These are phyloP conservation scores for Daldinia sp. DNA, from an alignment of 2,329 filamentous ascomycete species.

Conservation along the genomic window DNA sequence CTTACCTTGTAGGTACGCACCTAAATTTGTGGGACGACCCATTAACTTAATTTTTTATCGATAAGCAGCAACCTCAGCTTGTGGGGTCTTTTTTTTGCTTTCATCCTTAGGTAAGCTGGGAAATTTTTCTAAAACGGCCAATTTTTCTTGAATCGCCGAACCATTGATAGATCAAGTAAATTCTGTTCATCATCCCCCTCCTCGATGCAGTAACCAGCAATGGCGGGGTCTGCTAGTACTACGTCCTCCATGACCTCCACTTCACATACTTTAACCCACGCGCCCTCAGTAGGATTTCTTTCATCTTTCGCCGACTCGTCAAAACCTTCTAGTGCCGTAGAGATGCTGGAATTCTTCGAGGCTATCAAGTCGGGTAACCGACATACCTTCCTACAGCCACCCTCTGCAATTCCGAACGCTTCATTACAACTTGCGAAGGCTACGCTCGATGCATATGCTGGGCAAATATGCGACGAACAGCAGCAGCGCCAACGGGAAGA, in stretches of 20 bases:
- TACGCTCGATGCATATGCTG: slow-evolving; percentile 82
- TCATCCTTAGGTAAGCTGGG: slow-evolving; percentile 42
- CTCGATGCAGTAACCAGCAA: slow-evolving; percentile 39
- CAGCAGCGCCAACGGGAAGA: slow-evolving; percentile 73
- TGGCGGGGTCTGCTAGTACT: slow-evolving; percentile 59
- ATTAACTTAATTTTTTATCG: slow-evolving; percentile 29
- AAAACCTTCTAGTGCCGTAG: slow-evolving; percentile 52
- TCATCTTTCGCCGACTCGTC: slow-evolving; percentile 53
- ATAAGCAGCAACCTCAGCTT: slow-evolving; percentile 23
- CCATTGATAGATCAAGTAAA: slow-evolving; percentile 14
- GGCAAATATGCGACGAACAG: slow-evolving; percentile 79
- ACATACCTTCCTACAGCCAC: slow-evolving; percentile 82
- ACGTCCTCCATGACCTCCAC: slow-evolving; percentile 73
- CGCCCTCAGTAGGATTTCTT: slow-evolving; percentile 58
- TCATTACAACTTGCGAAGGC: slow-evolving; percentile 82
- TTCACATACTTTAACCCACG: slow-evolving; percentile 71
- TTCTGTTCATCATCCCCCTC: slow-evolving; percentile 15
- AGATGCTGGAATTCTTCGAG: slow-evolving; percentile 65
- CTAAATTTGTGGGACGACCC: slow-evolving; percentile 16
- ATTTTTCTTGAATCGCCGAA: slow-evolving; percentile 28
- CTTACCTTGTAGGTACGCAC: background rate
- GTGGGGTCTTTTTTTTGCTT: slow-evolving; percentile 25
- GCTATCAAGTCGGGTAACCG: slow-evolving; percentile 70
- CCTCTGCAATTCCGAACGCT: slow-evolving; percentile 72
- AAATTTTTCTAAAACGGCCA: slow-evolving; percentile 33